Evolutionary conservation across 75 land plant genomes (phyloP).

Genomic region (Ceratopteris richardii): DNA sequence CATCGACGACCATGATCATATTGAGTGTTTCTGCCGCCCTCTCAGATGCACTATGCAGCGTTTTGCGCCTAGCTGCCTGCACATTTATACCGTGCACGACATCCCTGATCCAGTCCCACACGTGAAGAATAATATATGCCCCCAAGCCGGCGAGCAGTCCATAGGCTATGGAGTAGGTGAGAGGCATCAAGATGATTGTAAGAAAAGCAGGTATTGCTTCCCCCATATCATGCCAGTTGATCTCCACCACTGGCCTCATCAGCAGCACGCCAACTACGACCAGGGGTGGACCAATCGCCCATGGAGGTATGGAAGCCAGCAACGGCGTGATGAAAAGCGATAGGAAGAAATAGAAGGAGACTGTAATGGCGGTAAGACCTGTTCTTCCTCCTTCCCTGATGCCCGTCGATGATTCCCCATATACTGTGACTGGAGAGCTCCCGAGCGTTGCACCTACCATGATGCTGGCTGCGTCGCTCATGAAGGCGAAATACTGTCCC

Average conservation of each 20-base stretch:
- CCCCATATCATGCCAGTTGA: conserved; percentile 52
- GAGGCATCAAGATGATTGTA: conserved; percentile 61
- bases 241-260: conserved; percentile 69
- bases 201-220: conserved; percentile 69
- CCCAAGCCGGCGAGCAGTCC: conserved; percentile 68
- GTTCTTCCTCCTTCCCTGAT: conserved; percentile 27
- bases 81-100: neutral
- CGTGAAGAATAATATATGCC: conserved; percentile 32
- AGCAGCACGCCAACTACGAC: conserved; percentile 57
- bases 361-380: conserved; percentile 21
- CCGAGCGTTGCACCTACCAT: conserved; percentile 21
- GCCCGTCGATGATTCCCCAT: conserved; percentile 31
- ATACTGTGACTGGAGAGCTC: conserved; percentile 27
- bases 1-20: neutral
- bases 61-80: neutral
- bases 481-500: conserved; percentile 29
- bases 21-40: neutral
- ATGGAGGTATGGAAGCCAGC: conserved; percentile 33
- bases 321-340: conserved; percentile 29
- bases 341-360: conserved; percentile 18
- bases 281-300: conserved; percentile 41
- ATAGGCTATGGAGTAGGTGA: conserved; percentile 68
- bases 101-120: conserved; percentile 18
- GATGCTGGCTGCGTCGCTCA: conserved; percentile 28
- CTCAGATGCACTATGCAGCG: conserved; percentile 2